These are phyloP conservation scores for Penicillium sp. DNA, from an alignment of 2,329 filamentous ascomycete genomes.

Conservation along the genomic window DNA sequence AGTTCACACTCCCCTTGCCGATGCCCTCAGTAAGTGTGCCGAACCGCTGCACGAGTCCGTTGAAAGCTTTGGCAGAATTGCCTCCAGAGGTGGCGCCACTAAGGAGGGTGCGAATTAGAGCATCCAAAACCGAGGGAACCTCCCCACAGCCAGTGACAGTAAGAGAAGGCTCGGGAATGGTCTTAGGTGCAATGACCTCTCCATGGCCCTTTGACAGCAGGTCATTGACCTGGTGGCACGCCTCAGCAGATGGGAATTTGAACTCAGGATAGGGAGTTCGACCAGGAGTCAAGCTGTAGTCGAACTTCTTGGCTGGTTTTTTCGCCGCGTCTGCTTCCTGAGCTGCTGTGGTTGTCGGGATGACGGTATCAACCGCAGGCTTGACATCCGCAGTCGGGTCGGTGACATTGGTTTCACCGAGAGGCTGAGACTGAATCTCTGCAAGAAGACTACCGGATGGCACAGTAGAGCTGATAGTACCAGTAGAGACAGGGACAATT, in stretches of 20 bases:
- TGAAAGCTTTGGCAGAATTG: constrained; percentile 70
- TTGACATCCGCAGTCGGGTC: constrained; percentile 23
- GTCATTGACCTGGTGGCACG: constrained; percentile 72
- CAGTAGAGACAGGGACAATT: constrained; percentile 26
- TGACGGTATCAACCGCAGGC: constrained; percentile 28
- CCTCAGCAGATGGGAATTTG: constrained; percentile 66
- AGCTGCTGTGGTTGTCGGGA: constrained; percentile 9
- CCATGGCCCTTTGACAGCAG: constrained; percentile 72
- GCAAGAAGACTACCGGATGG: constrained; percentile 10
- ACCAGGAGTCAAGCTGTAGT: constrained; percentile 62
- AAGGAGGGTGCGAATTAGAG: constrained; percentile 66
- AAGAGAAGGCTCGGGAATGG: constrained; percentile 71
- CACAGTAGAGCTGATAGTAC: neutral
- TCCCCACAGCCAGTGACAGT: constrained; percentile 74
- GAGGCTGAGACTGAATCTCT: constrained; percentile 16
- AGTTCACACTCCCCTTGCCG: constrained; percentile 75
- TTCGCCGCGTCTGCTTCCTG: constrained; percentile 13
- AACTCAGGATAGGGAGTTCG: constrained; percentile 71
- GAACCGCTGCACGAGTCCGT: constrained; percentile 68
- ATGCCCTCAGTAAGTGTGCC: constrained; percentile 67
- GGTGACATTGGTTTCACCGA: constrained; percentile 17
- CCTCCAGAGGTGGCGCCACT: constrained; percentile 65
- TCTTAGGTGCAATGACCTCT: constrained; percentile 66
- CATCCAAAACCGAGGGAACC: constrained; percentile 69
- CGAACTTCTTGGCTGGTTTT: constrained; percentile 34